Evolutionary conservation across 2,329 filamentous ascomycete genomes (phyloP).

Genomic region (Proliferodiscus dingleyae): DNA sequence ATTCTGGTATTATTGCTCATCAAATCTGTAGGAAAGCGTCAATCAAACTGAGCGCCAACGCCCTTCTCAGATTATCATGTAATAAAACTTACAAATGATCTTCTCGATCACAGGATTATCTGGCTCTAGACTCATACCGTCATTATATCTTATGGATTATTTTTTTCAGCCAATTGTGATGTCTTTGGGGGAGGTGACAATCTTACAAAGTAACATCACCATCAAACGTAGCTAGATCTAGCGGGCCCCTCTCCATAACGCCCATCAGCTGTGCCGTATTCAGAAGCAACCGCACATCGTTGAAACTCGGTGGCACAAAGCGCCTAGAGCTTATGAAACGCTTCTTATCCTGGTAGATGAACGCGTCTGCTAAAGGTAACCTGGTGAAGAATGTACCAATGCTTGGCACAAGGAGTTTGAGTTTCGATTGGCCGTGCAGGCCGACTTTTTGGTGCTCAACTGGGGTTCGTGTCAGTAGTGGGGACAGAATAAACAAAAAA

Average conservation of each 20-base stretch:
- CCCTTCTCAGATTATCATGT: slow-evolving; percentile 4
- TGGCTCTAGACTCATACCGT: slow-evolving; percentile 73
- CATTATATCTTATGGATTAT: slow-evolving; percentile 51
- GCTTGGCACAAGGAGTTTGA: slow-evolving; percentile 85
- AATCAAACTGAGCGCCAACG: slow-evolving; percentile 9
- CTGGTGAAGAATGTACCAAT: slow-evolving; percentile 93
- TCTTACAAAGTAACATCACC: slow-evolving; percentile 85
- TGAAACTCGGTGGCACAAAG: slow-evolving; percentile 95
- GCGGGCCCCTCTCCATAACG: slow-evolving; percentile 65
- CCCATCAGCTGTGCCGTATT: slow-evolving; percentile 95
- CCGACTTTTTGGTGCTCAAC: slow-evolving; percentile 65
- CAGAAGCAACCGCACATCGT: slow-evolving; percentile 86
- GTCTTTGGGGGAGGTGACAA: slow-evolving; percentile 43
- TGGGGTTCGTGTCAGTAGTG: slow-evolving; percentile 38
- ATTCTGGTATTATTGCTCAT: slow-evolving; percentile 75
- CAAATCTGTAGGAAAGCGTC: slow-evolving; percentile 57
- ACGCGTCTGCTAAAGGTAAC: slow-evolving; percentile 80
- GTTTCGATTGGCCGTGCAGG: slow-evolving; percentile 71
- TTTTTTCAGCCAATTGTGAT: too few species aligned
- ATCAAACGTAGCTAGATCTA: slow-evolving; percentile 91
- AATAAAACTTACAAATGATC: slow-evolving; percentile 41
- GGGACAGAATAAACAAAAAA: too few species aligned
- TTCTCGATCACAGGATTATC: slow-evolving; percentile 71
- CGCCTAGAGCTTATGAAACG: slow-evolving; percentile 85
- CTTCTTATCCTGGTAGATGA: slow-evolving; percentile 80